Evolutionary conservation across 805 yeast genomes (phyloP), one percentile per base, ranked within the genome.

Genomic region (Pichia sporocuriosa): DNA sequence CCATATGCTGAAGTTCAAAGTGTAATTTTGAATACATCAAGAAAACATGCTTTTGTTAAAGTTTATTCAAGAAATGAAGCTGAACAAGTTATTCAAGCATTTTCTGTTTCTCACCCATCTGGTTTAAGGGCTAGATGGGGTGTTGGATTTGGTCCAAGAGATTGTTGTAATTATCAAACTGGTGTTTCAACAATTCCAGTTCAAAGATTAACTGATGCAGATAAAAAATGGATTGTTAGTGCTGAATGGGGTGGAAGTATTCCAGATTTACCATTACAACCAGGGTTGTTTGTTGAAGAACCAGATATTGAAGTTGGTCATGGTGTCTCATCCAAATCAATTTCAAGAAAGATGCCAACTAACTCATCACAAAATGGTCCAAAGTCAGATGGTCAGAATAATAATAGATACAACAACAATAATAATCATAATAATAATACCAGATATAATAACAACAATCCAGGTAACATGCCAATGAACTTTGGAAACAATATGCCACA

Each of bases 241-340:
- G 96, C 97, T 4, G 90, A 86, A 62, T 88, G 95, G 88, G 98
- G 98, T 51, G 98, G 98, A 53, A 84, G 96, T 32, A 95, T 90
- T 38, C 46, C 46, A 22, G 97, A 96, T 16, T 75, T 72, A 56
- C 87, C 89, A 8, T 63, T 93, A 46, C 78, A 68, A 45, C 72
- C 85, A 32, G 95, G 95, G 39, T 66, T 86, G 55, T 85, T 81
- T 13, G 77, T 93, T 58, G 97, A 93, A 61, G 98, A 93, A 65
- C 98, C 98, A 3, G 98, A 93, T 66, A 93, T 90, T 54, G 96
- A 89, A 60, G 85, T 93, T 41, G 97, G 97, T 38, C 79, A 86
- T 36, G 97, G 97, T 48, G 84, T 86, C 37, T 82, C 95, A 1
- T 85, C 96, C 4, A 89, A 89, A 62, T 88, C 96, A 16, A 86